Conservation (phyloP, 1,139 yeast genomes). For the Blastobotrys ciferrii region DNA sequence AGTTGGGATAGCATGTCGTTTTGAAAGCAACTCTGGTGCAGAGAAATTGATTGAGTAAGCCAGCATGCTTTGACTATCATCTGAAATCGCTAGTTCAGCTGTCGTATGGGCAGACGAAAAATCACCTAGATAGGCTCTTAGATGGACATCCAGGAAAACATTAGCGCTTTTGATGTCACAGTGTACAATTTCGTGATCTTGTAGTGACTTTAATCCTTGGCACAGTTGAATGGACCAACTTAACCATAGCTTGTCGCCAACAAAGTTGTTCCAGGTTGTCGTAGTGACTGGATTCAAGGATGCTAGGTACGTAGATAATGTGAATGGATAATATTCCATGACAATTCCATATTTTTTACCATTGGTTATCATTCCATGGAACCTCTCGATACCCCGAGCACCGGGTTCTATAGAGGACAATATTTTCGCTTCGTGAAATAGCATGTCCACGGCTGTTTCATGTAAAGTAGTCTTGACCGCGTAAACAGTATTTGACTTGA, state of each 20-base stretch:
- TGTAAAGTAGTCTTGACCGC: conserved; percentile 22
- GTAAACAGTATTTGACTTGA: conserved; percentile 13
- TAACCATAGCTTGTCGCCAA: conserved; percentile 21
- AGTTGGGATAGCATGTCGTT: conserved; percentile 16
- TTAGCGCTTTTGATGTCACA: conserved; percentile 92
- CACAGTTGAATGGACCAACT: conserved; percentile 48
- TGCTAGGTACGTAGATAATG: conserved; percentile 18
- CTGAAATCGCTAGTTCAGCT: background rate
- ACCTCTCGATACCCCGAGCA: conserved; percentile 18
- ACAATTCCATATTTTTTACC: conserved; percentile 16
- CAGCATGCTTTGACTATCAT: background rate
- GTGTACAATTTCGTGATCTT: conserved; percentile 56
- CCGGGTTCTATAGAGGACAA: conserved; percentile 15
- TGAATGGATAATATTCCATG: conserved; percentile 21
- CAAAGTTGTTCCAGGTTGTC: conserved; percentile 14
- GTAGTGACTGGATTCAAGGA: conserved; percentile 7
- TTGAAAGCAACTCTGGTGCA: conserved; percentile 26
- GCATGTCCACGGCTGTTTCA: conserved; percentile 12
- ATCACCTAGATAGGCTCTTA: conserved; percentile 24
- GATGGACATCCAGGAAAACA: conserved; percentile 58
- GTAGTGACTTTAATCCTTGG: conserved; percentile 56
- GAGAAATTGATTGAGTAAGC: conserved; percentile 26
- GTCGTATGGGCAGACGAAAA: conserved; percentile 26
- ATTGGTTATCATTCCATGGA: conserved; percentile 19
- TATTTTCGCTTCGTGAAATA: conserved; percentile 22